Evolutionary conservation across 192 early-diverging fungal species (phyloP), one percentile per base, ranked within the genome.

Genomic region (Linnemannia hyalina): DNA sequence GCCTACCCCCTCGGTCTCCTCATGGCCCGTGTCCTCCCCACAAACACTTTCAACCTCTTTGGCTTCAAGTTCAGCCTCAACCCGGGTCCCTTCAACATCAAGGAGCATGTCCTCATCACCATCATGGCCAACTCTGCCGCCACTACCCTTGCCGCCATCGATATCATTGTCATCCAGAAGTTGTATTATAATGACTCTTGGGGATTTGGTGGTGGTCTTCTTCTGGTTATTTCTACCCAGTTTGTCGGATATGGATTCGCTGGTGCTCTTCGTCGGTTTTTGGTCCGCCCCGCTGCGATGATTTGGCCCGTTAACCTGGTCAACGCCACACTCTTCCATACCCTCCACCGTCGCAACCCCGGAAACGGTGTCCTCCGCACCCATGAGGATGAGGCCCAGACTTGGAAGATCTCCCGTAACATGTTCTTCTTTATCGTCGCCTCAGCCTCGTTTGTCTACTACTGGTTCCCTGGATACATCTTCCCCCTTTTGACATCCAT

Each of bases 241-340:
- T 86, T 86, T 78, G 80, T 86, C 95, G 88, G 94, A 94, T 68
- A 97, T 94, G 77, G 86, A 94, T 22, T 89, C 90, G 60, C 95
- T 9, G 95, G 95, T 54, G 84, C 85, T 36, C 79, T 89, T 42
- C 94, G 97, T 41, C 92, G 93, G 35, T 97, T 94, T 86, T 89
- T 99, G n/a, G 96, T 99, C 11, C 92, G 94, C 70, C 97, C 97
- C 40, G 89, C 95, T 4, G 89, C 93, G 11, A 97, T 98, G 96
- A 90, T 96, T 49, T 99, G 97, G 97, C 98, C 98, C 13, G 82
- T 91, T 6, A 94, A 91, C 49, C 89, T 98, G 60, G 91, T 95
- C 47, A 93, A 92, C 65, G 93, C 96, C 41, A 93, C 95, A 16
- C 87, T 97, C 35, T 96, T 97, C 88, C 92, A 93, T 23, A 93